phyloP scores from a whole-genome alignment of 768 basidiomycete genomes.

The Tulasnella sp. region DNA sequence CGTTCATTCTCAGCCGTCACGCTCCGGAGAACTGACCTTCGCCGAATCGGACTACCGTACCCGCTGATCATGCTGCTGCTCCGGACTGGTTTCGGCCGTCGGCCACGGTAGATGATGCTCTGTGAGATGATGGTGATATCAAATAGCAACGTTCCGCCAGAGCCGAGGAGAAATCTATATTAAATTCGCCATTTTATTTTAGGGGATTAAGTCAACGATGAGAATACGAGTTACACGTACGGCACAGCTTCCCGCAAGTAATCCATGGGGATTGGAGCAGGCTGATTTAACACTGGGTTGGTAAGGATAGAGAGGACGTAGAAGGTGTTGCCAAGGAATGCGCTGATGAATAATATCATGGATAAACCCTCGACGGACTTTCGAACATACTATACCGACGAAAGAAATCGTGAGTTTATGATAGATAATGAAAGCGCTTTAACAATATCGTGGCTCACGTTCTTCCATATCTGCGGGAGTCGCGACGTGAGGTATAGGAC shows the following conservation, averaged over 20 bases:
- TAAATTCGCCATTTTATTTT: background rate
- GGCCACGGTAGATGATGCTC: conserved; percentile 57
- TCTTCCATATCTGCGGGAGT: conserved; percentile 98
- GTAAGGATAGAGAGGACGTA: conserved; percentile 86
- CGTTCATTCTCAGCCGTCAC: conserved; percentile 4
- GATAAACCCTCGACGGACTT: conserved; percentile 96
- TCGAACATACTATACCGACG: conserved; percentile 51
- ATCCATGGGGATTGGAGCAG: conserved; percentile 48
- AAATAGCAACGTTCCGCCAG: conserved; percentile 85
- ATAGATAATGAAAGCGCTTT: background rate
- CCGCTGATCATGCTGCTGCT: background rate
- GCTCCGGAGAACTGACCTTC: background rate
- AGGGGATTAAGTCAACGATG: background rate
- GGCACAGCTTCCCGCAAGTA: conserved; percentile 77
- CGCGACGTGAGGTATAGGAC: conserved; percentile 87
- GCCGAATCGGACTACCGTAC: background rate
- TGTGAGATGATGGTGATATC: conserved; percentile 88
- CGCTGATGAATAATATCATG: conserved; percentile 85
- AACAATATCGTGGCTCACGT: conserved; percentile 55
- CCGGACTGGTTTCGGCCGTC: background rate
- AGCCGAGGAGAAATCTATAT: conserved; percentile 80
- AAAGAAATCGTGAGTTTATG: background rate
- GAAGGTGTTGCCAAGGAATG: conserved; percentile 87
- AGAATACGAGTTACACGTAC: conserved; percentile 41
- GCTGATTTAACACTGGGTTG: conserved; percentile 47